Evolutionary conservation across 2,329 filamentous ascomycete species (phyloP).

Genomic region (Fusarium brevicatenulatum): DNA sequence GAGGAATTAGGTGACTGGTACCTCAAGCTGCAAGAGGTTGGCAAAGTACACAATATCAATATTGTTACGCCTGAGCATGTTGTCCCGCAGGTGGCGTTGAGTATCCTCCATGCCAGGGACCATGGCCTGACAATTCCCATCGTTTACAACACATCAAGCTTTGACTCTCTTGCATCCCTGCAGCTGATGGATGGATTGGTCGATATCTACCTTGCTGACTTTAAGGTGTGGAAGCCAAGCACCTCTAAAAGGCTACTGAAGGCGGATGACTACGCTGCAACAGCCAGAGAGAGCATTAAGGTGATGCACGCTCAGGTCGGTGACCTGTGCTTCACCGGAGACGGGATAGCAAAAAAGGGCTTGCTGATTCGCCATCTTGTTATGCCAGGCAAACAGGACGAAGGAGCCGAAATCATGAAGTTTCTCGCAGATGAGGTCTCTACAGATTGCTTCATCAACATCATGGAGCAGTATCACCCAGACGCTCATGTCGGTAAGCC

Average conservation of each 20-base stretch:
- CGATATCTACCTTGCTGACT: conserved; percentile 89
- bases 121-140: conserved; percentile 77
- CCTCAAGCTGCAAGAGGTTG: conserved; percentile 81
- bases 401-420: conserved; percentile 77
- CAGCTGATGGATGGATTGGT: conserved; percentile 80
- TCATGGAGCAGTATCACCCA: conserved; percentile 90
- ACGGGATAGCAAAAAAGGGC: conserved; percentile 83
- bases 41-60: conserved; percentile 90
- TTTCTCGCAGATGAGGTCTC: conserved; percentile 81
- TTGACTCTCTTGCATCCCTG: conserved; percentile 78
- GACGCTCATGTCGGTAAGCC: conserved; percentile 83
- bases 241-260: conserved; percentile 80
- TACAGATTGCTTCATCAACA: conserved; percentile 80
- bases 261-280: conserved; percentile 77
- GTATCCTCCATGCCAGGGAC: conserved; percentile 77
- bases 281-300: conserved; percentile 79
- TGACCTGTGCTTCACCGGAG: conserved; percentile 82
- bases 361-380: conserved; percentile 82
- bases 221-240: conserved; percentile 79
- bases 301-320: conserved; percentile 86
- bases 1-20: conserved; percentile 86
- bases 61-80: conserved; percentile 88
- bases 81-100: conserved; percentile 82
- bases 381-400: conserved; percentile 82
- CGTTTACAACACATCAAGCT: conserved; percentile 86